Conservation (phyloP, 345 rosid species). For the Pistacia atlantica region DNA sequence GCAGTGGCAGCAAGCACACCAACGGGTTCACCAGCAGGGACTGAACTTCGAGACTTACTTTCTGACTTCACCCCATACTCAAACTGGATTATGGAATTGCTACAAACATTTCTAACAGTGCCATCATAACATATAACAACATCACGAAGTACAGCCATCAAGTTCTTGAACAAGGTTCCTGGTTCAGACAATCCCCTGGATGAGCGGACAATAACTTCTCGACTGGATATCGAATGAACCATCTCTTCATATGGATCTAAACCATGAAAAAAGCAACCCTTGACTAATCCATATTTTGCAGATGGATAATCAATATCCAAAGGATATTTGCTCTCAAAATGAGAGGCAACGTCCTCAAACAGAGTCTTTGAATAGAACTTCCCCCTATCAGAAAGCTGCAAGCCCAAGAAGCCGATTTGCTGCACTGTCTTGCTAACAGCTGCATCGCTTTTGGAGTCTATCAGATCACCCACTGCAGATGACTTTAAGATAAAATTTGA, state of each 20-base stretch:
- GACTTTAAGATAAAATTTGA: slow-evolving; percentile 56
- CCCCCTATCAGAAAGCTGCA: slow-evolving; percentile 83
- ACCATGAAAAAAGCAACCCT: slow-evolving; percentile 77
- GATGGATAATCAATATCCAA: slow-evolving; percentile 54
- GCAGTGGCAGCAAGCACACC: slow-evolving; percentile 98
- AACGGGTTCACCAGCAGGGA: slow-evolving; percentile 95
- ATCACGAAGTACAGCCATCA: slow-evolving; percentile 97
- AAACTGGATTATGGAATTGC: slow-evolving; percentile 85
- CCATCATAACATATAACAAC: slow-evolving; percentile 88
- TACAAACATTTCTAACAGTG: slow-evolving; percentile 81
- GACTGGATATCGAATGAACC: slow-evolving; percentile 76
- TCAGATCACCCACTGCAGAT: slow-evolving; percentile 64
- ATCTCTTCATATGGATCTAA: slow-evolving; percentile 92
- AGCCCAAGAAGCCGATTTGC: slow-evolving; percentile 84
- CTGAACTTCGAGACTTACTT: slow-evolving; percentile 44
- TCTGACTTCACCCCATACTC: slow-evolving; percentile 64
- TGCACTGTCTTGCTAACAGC: slow-evolving; percentile 73
- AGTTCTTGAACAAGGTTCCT: slow-evolving; percentile 87
- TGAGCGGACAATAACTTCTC: slow-evolving; percentile 91
- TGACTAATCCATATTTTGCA: slow-evolving; percentile 71
- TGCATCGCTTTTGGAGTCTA: slow-evolving; percentile 82
- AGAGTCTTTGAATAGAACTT: slow-evolving; percentile 77
- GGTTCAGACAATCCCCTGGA: slow-evolving; percentile 94
- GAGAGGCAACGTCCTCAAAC: slow-evolving; percentile 73
- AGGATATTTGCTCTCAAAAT: slow-evolving; percentile 61